A percentile compares a stretch with the other conserved stretches of the same genome.
Evolutionary conservation across 2,329 filamentous ascomycete genomes (phyloP).

Genomic region (Helminthosporium solani): DNA sequence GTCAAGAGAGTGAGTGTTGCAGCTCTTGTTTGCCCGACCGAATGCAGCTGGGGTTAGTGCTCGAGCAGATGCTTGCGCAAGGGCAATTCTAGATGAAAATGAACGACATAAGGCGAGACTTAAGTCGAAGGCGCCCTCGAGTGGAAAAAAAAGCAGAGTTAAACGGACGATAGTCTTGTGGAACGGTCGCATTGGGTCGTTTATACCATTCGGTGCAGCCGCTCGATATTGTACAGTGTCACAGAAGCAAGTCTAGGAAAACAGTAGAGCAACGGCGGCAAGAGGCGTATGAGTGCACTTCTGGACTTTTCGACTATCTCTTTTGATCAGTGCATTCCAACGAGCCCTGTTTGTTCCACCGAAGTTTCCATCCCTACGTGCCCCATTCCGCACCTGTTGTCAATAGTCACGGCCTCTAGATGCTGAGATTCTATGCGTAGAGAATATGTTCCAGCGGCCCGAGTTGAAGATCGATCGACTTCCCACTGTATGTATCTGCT

Average conservation of each 20-base stretch:
- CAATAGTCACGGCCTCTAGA: neutral
- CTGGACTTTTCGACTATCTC: too few relatives aligned
- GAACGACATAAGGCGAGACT: constrained; percentile 6
- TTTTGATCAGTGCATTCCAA: neutral
- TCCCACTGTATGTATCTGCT: too few relatives aligned
- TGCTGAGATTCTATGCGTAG: neutral
- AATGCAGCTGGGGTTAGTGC: too few relatives aligned
- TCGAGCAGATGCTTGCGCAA: neutral
- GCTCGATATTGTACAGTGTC: constrained; percentile 11
- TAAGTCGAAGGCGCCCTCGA: neutral
- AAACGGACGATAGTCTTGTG: constrained; percentile 16
- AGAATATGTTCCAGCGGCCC: too few relatives aligned
- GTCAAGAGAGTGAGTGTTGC: neutral
- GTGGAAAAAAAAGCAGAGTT: neutral
- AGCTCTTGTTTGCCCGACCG: neutral
- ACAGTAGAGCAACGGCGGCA: neutral
- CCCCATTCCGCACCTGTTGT: constrained; percentile 4
- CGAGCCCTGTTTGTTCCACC: neutral
- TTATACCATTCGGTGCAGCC: constrained; percentile 3
- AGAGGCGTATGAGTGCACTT: neutral
- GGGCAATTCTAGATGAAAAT: neutral
- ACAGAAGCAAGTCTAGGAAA: constrained; percentile 12
- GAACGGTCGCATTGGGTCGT: constrained; percentile 21
- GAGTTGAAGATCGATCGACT: too few relatives aligned
- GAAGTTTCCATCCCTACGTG: constrained; percentile 8